Evolutionary conservation across 305 asterid genomes (phyloP), one percentile per base, ranked within the genome.

Genomic region (Withania somnifera): DNA sequence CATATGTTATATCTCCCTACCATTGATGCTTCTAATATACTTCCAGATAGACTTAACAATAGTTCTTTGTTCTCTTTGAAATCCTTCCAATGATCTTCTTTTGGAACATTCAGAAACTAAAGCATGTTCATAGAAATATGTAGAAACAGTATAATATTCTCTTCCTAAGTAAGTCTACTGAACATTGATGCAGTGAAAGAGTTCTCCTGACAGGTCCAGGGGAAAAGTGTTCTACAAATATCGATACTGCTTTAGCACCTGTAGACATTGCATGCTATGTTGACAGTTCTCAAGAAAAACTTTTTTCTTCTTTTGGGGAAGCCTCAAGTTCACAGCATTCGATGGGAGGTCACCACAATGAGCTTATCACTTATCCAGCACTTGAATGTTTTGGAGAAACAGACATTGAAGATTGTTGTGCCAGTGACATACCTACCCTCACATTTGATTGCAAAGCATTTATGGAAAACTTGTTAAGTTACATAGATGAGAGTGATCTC

Each of bases 331-430:
- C 36, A 9, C 52, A 67, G 50, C 30, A 34, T 80, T 61, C 22
- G 19, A 42, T 1, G 14, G 64, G 14, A 20, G 58, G 50, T 64
- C 19, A 64, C 30, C 50, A n/a, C 10, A 51, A 61, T 52, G 84
- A 69, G 22, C 17, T 32, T 34, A 28, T 56, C 24, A 58, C 53
- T 9, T 67, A 66, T 51, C 84, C 79, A 67, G 26, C 47, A 2
- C 81, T 52, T 24, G 81, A 81, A 50, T 52, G 42, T 19, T 36
- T 13, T 45, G 84, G 63, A 69, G 84, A 73, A 82, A 50, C 58
- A 79, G 84, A 88, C 56, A 69, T 86, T 15, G 89, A 88, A 78
- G 87, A 86, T 81, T 71, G 57, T 63, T 81, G 83, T 20, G 20
- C 61, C 32, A 19, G 61, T 60, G 66, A 20, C 77, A 69, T 81